Evolutionary conservation across 2,329 filamentous ascomycete genomes (phyloP).

Genomic region (Gyromitra esculenta): DNA sequence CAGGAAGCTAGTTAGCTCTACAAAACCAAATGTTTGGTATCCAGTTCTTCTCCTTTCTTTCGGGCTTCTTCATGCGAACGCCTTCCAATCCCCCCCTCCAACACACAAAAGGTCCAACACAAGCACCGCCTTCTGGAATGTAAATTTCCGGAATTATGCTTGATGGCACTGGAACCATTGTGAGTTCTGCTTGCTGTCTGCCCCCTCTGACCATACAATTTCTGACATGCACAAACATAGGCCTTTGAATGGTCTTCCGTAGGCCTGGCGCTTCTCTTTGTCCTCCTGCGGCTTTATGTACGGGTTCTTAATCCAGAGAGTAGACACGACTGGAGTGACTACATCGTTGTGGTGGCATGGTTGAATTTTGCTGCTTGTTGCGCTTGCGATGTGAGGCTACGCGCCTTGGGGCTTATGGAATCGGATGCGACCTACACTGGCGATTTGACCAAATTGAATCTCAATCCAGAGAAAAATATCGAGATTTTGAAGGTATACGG

Average conservation of each 20-base stretch:
- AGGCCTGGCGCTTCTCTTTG: conserved; percentile 45
- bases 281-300: conserved; percentile 51
- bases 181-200: conserved; percentile 15
- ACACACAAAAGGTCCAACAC: conserved; percentile 27
- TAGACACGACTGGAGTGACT: conserved; percentile 42
- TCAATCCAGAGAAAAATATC: conserved; percentile 44
- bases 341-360: conserved; percentile 48
- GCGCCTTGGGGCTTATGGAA: conserved; percentile 28
- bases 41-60: conserved; percentile 36
- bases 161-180: conserved; percentile 42
- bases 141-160: conserved; percentile 47
- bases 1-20: conserved; percentile 12
- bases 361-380: conserved; percentile 40
- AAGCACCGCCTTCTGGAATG: conserved; percentile 38
- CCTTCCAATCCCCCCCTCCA: conserved; percentile 1
- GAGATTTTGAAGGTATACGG: conserved; percentile 49
- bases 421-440: conserved; percentile 7
- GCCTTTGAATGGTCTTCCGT: conserved; percentile 50
- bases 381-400: conserved; percentile 33
- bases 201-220: not conserved
- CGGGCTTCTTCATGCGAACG: conserved; percentile 22
- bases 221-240: conserved; percentile 19
- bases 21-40: conserved; percentile 17
- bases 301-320: conserved; percentile 20
- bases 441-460: conserved; percentile 19